Evolutionary conservation across 177 flowering plant species (phyloP), one percentile per base, ranked within the genome.

Genomic region (Tripterygium wilfordii): DNA sequence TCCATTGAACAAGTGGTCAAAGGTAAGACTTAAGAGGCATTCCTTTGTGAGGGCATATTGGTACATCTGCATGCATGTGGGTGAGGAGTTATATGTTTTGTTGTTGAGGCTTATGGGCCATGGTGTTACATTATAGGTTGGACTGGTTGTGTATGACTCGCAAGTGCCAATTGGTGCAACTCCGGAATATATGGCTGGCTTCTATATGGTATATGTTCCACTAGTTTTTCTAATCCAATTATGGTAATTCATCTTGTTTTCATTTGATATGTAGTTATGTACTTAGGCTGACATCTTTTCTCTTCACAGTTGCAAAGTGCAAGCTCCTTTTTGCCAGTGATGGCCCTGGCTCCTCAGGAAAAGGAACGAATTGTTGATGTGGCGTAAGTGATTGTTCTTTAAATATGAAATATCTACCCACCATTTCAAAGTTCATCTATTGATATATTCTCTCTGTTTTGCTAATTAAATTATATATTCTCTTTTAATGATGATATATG

Each of bases 131-230:
- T 62, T 61, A 60, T 67, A 92, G 98, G 98, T 92, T 62, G 98
- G 98, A 21, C 57, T 92, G 58, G 95, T 89, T 42, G 96, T 92
- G 2, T 86, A 86, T 74, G 96, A 86, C 37, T 89, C 96, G 12
- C 98, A 92, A 78, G 96, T 92, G 40, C 96, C 98, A 12, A 75
- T 88, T 63, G 98, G 98, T 50, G 98, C 98, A 12, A 92, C 98
- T 53, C 98, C 98, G 16, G 98, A 92, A 65, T 92, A 92, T 62
- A 80, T 89, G 98, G 98, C 98, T 49, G 98, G 98, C 39, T 75
- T 69, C 53, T 92, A 92, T 70, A 89, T 86, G 96, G 98, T 91
- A 66, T 14, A 6, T 16, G 10, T 16, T 37, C 27, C 1, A 22
- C 26, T 3, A 40, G 13, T 5, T 46, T 2, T 15, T 43, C 32